A percentile compares a stretch with the other conserved stretches of the same genome.
phyloP scores from a whole-genome alignment of 2,329 filamentous ascomycete genomes.

The Fusarium nanum region DNA sequence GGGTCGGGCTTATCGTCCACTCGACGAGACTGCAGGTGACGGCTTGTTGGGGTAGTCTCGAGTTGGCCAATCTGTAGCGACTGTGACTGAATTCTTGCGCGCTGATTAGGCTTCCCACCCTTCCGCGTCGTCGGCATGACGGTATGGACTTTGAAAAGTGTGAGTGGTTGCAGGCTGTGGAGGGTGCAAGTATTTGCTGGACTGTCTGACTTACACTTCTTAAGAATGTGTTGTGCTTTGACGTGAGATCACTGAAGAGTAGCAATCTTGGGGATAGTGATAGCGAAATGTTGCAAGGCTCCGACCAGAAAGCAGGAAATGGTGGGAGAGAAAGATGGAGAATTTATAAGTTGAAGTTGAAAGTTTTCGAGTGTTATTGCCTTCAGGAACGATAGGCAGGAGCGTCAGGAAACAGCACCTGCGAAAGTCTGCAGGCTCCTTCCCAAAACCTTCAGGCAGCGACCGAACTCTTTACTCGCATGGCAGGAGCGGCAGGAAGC shows the following conservation, averaged over 20 bases:
- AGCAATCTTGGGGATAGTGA: background rate
- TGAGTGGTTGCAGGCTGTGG: background rate
- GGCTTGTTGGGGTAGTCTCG: slow-evolving; percentile 51
- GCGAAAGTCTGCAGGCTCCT: background rate
- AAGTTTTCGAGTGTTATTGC: background rate
- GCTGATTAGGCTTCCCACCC: slow-evolving; percentile 33
- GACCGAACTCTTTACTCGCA: background rate
- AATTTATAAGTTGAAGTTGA: background rate
- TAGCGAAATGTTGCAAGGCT: background rate
- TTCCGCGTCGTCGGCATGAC: slow-evolving; percentile 35
- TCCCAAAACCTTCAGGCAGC: background rate
- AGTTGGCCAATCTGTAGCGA: slow-evolving; percentile 47
- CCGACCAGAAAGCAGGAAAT: background rate
- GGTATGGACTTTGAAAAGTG: background rate
- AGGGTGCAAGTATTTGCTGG: background rate
- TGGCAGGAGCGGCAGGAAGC: no score
- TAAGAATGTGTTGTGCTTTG: background rate
- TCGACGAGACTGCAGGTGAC: slow-evolving; percentile 34
- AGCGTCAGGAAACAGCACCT: background rate
- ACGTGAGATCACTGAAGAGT: background rate
- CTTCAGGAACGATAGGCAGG: background rate
- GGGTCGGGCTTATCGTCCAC: background rate
- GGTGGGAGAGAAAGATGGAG: background rate
- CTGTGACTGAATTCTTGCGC: slow-evolving; percentile 22
- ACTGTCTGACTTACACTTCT: slow-evolving; percentile 8